Evolutionary conservation across 2,329 filamentous ascomycete genomes (phyloP).

Genomic region (Annulohypoxylon truncatum): DNA sequence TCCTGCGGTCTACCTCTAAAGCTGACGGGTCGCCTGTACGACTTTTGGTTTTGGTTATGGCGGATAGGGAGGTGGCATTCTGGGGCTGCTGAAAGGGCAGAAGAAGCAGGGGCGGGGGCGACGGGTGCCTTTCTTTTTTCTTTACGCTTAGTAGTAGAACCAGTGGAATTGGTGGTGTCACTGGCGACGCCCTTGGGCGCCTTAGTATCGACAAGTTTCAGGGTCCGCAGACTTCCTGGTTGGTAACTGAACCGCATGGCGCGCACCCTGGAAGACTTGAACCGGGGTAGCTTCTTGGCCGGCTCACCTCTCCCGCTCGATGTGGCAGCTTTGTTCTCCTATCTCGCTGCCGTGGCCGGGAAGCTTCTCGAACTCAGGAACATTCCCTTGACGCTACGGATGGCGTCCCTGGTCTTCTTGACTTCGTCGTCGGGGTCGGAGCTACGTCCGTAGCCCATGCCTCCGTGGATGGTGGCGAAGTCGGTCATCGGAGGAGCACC

Average conservation of each 20-base stretch:
- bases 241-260: background rate
- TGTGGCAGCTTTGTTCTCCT: slow-evolving; percentile 28
- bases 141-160: background rate
- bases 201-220: background rate
- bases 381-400: slow-evolving; percentile 82
- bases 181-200: background rate
- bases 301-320: background rate
- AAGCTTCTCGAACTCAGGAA: slow-evolving; percentile 81
- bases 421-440: slow-evolving; percentile 76
- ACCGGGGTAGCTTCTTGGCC: background rate
- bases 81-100: too few species aligned
- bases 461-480: slow-evolving; percentile 57
- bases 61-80: background rate
- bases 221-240: background rate
- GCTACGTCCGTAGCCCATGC: slow-evolving; percentile 51
- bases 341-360: slow-evolving; percentile 57
- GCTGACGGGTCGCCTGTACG: background rate
- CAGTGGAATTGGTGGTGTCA: background rate
- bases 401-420: slow-evolving; percentile 77
- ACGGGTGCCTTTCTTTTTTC: background rate
- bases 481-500: slow-evolving; percentile 58
- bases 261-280: background rate
- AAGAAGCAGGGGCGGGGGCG: background rate
- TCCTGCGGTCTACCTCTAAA: background rate
- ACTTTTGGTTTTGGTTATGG: background rate